A percentile compares a stretch with the other conserved stretches of the same genome.
Evolutionary conservation across 495 filamentous ascomycete species (phyloP).

Genomic region (Hypoxylon intermedium): DNA sequence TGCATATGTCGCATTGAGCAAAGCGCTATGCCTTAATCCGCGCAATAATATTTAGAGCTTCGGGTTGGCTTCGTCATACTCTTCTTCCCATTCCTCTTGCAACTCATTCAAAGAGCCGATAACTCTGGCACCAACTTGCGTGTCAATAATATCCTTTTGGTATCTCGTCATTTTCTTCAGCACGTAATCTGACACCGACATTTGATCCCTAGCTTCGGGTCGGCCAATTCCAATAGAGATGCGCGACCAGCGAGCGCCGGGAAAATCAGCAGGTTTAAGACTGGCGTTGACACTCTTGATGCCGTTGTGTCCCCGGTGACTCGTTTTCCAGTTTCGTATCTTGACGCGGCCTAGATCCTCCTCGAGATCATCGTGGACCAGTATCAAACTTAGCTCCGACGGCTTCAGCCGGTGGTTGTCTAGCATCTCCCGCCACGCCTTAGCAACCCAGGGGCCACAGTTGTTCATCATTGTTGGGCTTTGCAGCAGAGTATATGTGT

Average conservation of each 20-base stretch:
- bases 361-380: conserved; percentile 88
- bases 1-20: background rate
- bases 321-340: conserved; percentile 61
- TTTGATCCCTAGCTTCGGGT: conserved; percentile 63
- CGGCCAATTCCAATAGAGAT: conserved; percentile 78
- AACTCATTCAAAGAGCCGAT: conserved; percentile 58
- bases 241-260: conserved; percentile 45
- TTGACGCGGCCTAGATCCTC: conserved; percentile 68
- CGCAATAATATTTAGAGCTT: background rate
- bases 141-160: conserved; percentile 58
- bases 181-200: conserved; percentile 71
- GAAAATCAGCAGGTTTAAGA: conserved; percentile 45
- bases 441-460: conserved; percentile 63
- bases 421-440: conserved; percentile 52
- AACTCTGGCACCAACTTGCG: conserved; percentile 58
- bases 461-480: conserved; percentile 80
- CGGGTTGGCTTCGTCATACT: background rate
- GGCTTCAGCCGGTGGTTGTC: conserved; percentile 36
- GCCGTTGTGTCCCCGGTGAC: conserved; percentile 80
- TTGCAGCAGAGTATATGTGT: conserved; percentile 68
- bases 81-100: conserved; percentile 45
- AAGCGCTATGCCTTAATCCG: background rate
- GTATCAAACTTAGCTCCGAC: conserved; percentile 61
- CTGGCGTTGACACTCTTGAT: conserved; percentile 68
- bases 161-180: conserved; percentile 63